Base-by-base conservation (phyloP, 2,329 filamentous ascomycete genomes). In the Rhinocladiella mackenziei region DNA sequence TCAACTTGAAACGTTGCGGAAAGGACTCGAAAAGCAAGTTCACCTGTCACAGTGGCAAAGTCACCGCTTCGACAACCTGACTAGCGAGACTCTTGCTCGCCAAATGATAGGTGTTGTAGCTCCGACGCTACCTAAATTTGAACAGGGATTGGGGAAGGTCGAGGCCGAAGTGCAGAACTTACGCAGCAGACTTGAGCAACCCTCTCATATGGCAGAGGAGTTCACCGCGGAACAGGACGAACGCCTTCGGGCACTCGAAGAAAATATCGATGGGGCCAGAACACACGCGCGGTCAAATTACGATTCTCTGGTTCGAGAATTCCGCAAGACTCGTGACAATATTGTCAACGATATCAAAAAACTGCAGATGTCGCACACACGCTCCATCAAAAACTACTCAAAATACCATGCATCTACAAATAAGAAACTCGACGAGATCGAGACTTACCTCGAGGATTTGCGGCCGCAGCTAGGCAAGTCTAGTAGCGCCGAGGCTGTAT, bases 41-140 rank as follows among this genome's bases (percentile, higher is more conserved):
- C 48, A 48, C 33, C 15, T 41, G 15, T 32, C 34, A 7, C 35
- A 45, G 26, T 42, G 26, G 23, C 44, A 44, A 9, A 43, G 19
- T 20, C 45, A 43, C 13, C 43, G 48, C 5, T 51, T 48, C 20
- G 41, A 51, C 19, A 51, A 48, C 15, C 41, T 51, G 3, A 34
- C 40, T 1, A 51, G 38, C 8, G 40, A 42, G 15, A 25, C 19
- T 3, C 39, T 51, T 18, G 19, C 31, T 5, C 43, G 33, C 5
- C 28, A 35, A n/a, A 51, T 51, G 22, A 20, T 48, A 6, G 33
- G 36, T 9, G 32, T 39, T 9, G 4, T 48, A 3, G 17, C 6
- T 11, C 45, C 45, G 19, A 15, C 34, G 8, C 19, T 51, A 11
- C 48, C 48, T 11, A 48, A 42, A 20, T 38, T 45, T n/a, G 48